A percentile compares a stretch with the other conserved stretches of the same genome.
These are phyloP conservation scores for Cokeromyces recurvatus DNA, from an alignment of 371 early-diverging fungal genomes.

Conservation along the genomic window DNA sequence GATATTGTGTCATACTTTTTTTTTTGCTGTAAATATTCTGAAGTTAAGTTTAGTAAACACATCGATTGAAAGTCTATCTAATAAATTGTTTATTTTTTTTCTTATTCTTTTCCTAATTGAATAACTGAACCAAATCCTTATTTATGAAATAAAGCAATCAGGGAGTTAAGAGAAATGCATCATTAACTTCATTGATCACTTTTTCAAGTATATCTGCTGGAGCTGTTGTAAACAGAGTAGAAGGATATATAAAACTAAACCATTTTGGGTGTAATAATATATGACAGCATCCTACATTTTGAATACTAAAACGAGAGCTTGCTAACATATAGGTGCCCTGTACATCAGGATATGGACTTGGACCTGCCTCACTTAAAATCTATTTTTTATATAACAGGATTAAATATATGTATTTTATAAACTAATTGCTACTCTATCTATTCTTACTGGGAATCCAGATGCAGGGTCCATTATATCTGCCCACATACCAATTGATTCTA, in stretches of 20 bases:
- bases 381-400: conserved; percentile 8
- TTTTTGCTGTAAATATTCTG: too few relatives aligned
- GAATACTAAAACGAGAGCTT: conserved; percentile 59
- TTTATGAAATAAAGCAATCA: too few relatives aligned
- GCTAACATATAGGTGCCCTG: conserved; percentile 65
- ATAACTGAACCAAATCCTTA: too few relatives aligned
- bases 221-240: conserved; percentile 81
- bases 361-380: conserved; percentile 58
- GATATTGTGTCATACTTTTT: too few relatives aligned
- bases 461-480: conserved; percentile 92
- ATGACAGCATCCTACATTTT: conserved; percentile 81
- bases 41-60: too few relatives aligned
- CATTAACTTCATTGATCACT: conserved; percentile 24
- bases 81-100: too few relatives aligned
- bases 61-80: too few relatives aligned
- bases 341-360: conserved; percentile 85
- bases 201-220: conserved; percentile 56
- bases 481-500: conserved; percentile 71
- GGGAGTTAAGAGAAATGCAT: too few relatives aligned
- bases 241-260: conserved; percentile 85
- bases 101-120: too few relatives aligned
- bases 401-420: too few relatives aligned
- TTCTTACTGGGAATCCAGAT: conserved; percentile 77
- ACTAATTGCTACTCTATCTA: too few relatives aligned
- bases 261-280: conserved; percentile 82